A percentile compares a stretch with the other conserved stretches of the same genome.
Evolutionary conservation across 2,329 filamentous ascomycete genomes (phyloP).

Genomic region (Nothophaeocryptopus gaeumannii): DNA sequence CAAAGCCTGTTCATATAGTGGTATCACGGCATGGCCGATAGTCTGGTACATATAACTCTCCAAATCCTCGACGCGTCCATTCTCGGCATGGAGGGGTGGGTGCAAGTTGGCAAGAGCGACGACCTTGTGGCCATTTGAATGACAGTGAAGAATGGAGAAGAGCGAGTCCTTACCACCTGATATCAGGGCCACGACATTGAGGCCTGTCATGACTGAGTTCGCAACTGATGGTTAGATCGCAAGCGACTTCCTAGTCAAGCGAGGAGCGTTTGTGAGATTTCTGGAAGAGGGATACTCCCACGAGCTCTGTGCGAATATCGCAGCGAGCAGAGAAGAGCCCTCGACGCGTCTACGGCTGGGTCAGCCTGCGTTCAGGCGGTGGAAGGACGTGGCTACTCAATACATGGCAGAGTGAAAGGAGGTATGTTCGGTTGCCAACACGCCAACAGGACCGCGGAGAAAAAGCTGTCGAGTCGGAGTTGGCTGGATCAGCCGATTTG

Average conservation of each 20-base stretch:
- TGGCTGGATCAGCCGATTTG: slow-evolving; percentile 32
- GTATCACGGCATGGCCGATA: slow-evolving; percentile 82
- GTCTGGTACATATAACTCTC: slow-evolving; percentile 99
- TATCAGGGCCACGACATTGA: slow-evolving; percentile 84
- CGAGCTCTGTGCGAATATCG: too few species aligned
- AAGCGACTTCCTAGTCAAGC: too few species aligned
- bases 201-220: slow-evolving; percentile 26
- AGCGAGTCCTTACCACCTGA: slow-evolving; percentile 98
- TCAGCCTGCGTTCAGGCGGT: too few species aligned
- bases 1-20: slow-evolving; percentile 76
- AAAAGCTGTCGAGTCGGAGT: slow-evolving; percentile 33
- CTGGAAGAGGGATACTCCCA: too few species aligned
- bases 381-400: too few species aligned
- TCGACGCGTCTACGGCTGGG: too few species aligned
- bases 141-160: slow-evolving; percentile 86
- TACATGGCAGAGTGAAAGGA: background rate
- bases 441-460: slow-evolving; percentile 36
- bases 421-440: slow-evolving; percentile 33
- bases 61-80: slow-evolving; percentile 57
- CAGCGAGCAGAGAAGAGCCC: too few species aligned
- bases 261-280: too few species aligned
- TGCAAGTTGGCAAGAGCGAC: slow-evolving; percentile 88
- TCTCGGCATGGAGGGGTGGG: slow-evolving; percentile 46
- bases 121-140: slow-evolving; percentile 77
- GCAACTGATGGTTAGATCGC: background rate